These are phyloP conservation scores for Hortiboletus campestris DNA, from an alignment of 768 basidiomycete genomes.

Conservation along the genomic window DNA sequence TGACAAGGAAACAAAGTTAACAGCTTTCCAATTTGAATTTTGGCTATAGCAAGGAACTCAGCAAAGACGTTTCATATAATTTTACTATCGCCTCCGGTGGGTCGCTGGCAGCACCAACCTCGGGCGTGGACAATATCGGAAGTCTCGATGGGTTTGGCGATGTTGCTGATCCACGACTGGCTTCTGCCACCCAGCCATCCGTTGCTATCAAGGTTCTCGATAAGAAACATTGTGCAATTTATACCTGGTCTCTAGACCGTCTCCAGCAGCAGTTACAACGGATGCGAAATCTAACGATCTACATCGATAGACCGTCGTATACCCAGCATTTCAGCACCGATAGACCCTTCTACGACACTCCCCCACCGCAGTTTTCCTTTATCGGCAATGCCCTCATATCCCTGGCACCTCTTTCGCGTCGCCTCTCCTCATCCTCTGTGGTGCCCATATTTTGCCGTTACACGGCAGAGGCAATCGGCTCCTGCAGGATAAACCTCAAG, in stretches of 20 bases:
- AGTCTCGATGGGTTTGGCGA: constrained; percentile 92
- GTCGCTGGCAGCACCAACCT: constrained; percentile 72
- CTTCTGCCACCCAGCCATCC: constrained; percentile 73
- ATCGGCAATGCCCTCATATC: constrained; percentile 86
- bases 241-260: constrained; percentile 87
- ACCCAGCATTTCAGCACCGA: constrained; percentile 92
- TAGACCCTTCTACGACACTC: constrained; percentile 89
- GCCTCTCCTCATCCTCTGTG: constrained; percentile 68
- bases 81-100: constrained; percentile 88
- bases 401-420: constrained; percentile 75
- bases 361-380: constrained; percentile 87
- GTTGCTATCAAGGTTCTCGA: constrained; percentile 92
- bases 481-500: constrained; percentile 84
- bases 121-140: constrained; percentile 81
- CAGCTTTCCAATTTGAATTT: constrained; percentile 9
- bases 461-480: constrained; percentile 93
- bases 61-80: constrained; percentile 87
- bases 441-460: constrained; percentile 93
- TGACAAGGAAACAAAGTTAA: background rate
- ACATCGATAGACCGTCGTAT: constrained; percentile 90
- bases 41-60: constrained; percentile 69
- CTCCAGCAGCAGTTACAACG: constrained; percentile 86
- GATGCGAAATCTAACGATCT: constrained; percentile 90
- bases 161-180: constrained; percentile 78
- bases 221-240: constrained; percentile 80